These are phyloP conservation scores for Acer saccharum DNA, from an alignment of 345 rosid species.

Conservation along the genomic window DNA sequence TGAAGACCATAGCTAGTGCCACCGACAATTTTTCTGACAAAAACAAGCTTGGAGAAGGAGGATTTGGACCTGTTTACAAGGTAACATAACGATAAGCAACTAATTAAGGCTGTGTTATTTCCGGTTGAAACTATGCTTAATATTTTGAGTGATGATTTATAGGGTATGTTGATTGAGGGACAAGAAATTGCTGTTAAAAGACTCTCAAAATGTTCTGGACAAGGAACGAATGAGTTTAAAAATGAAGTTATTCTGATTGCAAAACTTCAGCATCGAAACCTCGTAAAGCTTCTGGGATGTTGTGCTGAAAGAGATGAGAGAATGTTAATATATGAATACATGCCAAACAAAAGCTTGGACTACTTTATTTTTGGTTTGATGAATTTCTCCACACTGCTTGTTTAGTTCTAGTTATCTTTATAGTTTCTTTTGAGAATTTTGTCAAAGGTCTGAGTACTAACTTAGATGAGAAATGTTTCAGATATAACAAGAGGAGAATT, in stretches of 20 bases:
- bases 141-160: neutral
- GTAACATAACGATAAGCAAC: neutral
- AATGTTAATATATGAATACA: slow-evolving; percentile 46
- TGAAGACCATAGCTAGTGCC: neutral
- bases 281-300: slow-evolving; percentile 43
- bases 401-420: neutral
- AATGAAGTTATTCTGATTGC: slow-evolving; percentile 38
- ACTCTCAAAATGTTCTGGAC: slow-evolving; percentile 38
- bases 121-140: too few relatives aligned
- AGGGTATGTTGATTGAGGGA: slow-evolving; percentile 36
- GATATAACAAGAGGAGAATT: slow-evolving; percentile 16
- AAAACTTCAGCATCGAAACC: slow-evolving; percentile 47
- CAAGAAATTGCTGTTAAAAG: slow-evolving; percentile 46
- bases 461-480: slow-evolving; percentile 9
- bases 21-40: neutral
- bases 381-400: neutral
- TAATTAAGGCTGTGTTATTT: too few relatives aligned
- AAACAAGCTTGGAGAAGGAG: slow-evolving; percentile 23
- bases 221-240: slow-evolving; percentile 43
- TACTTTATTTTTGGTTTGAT: slow-evolving; percentile 41
- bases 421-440: neutral
- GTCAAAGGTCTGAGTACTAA: neutral
- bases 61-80: slow-evolving; percentile 17
- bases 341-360: slow-evolving; percentile 53
- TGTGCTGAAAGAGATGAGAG: slow-evolving; percentile 42